Evolutionary conservation across 306 rosid genomes (phyloP), one percentile per base, ranked within the genome.

Genomic region (Mimosa bimucronata): DNA sequence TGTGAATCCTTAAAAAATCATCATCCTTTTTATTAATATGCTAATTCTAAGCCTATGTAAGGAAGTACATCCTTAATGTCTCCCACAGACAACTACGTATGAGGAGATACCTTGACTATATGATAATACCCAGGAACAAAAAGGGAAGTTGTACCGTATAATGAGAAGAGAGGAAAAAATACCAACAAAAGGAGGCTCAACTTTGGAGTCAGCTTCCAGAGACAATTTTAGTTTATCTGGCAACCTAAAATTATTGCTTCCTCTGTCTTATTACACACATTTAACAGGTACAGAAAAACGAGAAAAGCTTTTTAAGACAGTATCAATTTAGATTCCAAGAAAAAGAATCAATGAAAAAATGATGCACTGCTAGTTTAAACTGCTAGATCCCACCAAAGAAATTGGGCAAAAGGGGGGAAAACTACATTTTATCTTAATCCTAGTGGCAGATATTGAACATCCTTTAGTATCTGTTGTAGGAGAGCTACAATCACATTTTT

Each of bases 401-500:
- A 65, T 83, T 74, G 75, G 75, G 79, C 62, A 40, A 78, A 84
- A 55, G 2, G 61, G 83, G 19, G 19, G 40, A 83, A 66, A 83
- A 85, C 93, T 91, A 92, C 92, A 89, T 84, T 88, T 88, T 80
- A 89, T 68, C 94, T 89, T 80, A 86, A 92, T 87, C 96, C 96
- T 89, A 93, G 88, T 81, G 93, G 89, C 88, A 93, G 89, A 93
- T 87, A 91, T 84, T 84, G 88, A 88, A 88, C 97, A 89, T 86
- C 87, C 89, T 79, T 88, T 87, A 84, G 90, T 83, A 85, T 84
- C 86, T 88, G 88, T 79, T 87, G 94, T 79, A 88, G 94, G 91
- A 83, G 91, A 88, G 92, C 97, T 92, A 95, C 97, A 93, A 90
- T 92, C 94, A 90, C 91, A 87, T 87, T 88, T 40, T 88, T 88